A percentile compares a stretch with the other conserved stretches of the same genome.
These are phyloP conservation scores for Chrysoporthe puriensis DNA, from an alignment of 2,329 filamentous ascomycete species.

Conservation along the genomic window DNA sequence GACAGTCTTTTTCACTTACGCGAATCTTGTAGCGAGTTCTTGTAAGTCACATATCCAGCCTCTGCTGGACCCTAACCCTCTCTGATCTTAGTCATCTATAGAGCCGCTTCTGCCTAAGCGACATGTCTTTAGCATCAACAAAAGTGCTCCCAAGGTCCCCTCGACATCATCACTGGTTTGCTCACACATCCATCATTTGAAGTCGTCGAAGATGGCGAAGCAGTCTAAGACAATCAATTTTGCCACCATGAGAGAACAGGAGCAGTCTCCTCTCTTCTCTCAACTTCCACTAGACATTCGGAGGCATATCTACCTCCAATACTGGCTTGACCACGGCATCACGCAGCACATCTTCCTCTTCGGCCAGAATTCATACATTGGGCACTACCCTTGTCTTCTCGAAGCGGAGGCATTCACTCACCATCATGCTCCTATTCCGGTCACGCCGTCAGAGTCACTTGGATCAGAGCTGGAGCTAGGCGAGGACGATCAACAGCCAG, in stretches of 20 bases:
- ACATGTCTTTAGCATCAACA: no score
- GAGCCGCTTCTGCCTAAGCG: no score
- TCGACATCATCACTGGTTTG: no score
- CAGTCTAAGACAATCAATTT: neutral
- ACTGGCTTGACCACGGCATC: slow-evolving; percentile 22
- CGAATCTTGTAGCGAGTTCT: no score
- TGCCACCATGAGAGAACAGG: neutral
- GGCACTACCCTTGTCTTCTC: slow-evolving; percentile 18
- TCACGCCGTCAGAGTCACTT: neutral
- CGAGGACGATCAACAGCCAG: neutral
- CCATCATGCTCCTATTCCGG: neutral
- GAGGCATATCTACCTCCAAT: slow-evolving; percentile 22
- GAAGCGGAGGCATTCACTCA: neutral
- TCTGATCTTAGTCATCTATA: no score
- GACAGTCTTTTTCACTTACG: no score
- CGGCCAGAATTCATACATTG: neutral
- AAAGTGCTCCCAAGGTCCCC: no score
- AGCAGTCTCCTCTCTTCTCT: slow-evolving; percentile 29
- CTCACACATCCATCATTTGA: no score
- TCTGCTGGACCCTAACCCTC: no score
- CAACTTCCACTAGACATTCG: slow-evolving; percentile 25
- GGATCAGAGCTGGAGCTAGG: neutral
- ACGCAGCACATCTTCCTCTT: slow-evolving; percentile 17
- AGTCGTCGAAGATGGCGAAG: neutral
- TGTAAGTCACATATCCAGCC: no score